A percentile compares a stretch with the other conserved stretches of the same genome.
Evolutionary conservation across 1,284 basidiomycete genomes (phyloP).

Genomic region (Stereum hirsutum): DNA sequence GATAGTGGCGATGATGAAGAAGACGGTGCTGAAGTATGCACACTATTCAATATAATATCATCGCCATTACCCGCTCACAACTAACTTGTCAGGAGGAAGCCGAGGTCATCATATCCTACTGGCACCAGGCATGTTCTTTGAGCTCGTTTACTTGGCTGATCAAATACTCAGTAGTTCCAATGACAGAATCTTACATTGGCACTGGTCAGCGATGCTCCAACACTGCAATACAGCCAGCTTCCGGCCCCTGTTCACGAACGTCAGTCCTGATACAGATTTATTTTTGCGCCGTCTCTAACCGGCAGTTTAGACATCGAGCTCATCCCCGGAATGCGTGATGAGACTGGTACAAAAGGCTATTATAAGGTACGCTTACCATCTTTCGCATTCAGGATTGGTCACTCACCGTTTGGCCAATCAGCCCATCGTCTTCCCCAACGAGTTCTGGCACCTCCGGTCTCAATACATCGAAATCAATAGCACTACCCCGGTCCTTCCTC

Average conservation of each 20-base stretch:
- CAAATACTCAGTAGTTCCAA: neutral
- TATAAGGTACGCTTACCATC: too few species aligned
- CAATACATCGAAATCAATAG: constrained; percentile 75
- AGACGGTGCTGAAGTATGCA: constrained; percentile 33
- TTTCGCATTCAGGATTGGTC: too few species aligned
- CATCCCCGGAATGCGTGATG: constrained; percentile 47
- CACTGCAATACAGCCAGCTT: constrained; percentile 48
- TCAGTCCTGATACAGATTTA: constrained; percentile 26
- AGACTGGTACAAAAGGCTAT: constrained; percentile 49
- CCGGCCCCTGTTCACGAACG: constrained; percentile 58
- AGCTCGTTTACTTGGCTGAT: neutral
- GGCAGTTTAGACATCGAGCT: constrained; percentile 52
- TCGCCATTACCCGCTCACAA: constrained; percentile 13
- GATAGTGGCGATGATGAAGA: constrained; percentile 21
- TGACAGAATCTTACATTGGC: constrained; percentile 87
- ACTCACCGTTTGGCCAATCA: too few species aligned
- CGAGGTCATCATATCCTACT: constrained; percentile 71
- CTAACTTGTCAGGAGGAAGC: constrained; percentile 20
- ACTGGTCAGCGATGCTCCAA: constrained; percentile 63
- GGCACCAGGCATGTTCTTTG: constrained; percentile 52
- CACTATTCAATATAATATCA: constrained; percentile 8
- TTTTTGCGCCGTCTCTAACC: constrained; percentile 6
- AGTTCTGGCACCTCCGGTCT: constrained; percentile 86
- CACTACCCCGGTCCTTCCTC: constrained; percentile 64
- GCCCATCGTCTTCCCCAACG: constrained; percentile 89